phyloP scores from a whole-genome alignment of 176 grass and related monocot species.

The Aegilops longissima region DNA sequence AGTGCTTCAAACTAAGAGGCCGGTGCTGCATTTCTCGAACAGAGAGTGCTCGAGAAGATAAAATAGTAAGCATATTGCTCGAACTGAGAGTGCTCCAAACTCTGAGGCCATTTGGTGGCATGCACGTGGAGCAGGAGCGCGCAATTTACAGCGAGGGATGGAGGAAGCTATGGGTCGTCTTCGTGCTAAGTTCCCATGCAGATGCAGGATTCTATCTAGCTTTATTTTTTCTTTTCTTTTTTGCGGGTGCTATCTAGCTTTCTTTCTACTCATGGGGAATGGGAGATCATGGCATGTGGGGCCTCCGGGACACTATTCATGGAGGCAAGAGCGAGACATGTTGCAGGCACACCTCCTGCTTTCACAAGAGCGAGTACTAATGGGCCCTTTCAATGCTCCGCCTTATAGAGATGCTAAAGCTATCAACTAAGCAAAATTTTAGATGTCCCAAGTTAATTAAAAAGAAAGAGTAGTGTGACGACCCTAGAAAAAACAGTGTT shows the following conservation, averaged over 20 bases:
- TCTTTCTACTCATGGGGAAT: slow-evolving; percentile 23
- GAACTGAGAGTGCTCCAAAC: slow-evolving; percentile 49
- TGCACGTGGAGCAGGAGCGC: slow-evolving; percentile 36
- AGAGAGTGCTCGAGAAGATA: background rate
- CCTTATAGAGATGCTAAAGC: too few species aligned
- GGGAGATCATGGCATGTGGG: slow-evolving; percentile 1
- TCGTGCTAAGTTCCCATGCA: slow-evolving; percentile 32
- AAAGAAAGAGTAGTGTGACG: too few species aligned
- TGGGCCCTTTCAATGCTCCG: too few species aligned
- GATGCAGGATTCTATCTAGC: background rate
- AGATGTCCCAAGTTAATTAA: too few species aligned
- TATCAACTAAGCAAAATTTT: too few species aligned
- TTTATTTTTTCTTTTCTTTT: background rate
- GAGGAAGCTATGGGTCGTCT: background rate
- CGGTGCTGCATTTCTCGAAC: too few species aligned
- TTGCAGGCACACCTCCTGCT: background rate
- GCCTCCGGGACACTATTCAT: slow-evolving; percentile 26
- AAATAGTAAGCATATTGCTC: slow-evolving; percentile 12
- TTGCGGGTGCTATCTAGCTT: background rate
- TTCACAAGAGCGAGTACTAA: background rate
- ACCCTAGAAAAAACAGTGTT: too few species aligned
- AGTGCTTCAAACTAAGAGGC: slow-evolving; percentile 2
- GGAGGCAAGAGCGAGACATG: slow-evolving; percentile 7
- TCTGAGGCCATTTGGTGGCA: slow-evolving; percentile 21
- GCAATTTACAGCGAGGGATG: slow-evolving; percentile 12